These are phyloP conservation scores for Flaveria bidentis DNA, from an alignment of 129 eudicot genomes.

Conservation along the genomic window DNA sequence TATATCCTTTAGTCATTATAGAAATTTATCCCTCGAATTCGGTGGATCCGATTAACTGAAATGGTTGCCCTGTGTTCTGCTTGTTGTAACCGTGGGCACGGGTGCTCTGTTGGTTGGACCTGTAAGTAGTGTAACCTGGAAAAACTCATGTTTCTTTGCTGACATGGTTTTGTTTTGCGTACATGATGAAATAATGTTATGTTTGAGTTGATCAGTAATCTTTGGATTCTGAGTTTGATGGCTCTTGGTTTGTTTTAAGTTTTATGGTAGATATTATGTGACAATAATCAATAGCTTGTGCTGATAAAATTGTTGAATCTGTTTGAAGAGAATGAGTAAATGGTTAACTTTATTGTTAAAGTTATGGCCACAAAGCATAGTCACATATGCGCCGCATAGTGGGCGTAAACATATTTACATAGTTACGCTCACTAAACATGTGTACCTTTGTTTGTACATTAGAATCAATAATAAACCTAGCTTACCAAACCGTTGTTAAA, in stretches of 20 bases:
- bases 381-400: too few relatives aligned
- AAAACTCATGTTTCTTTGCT: neutral
- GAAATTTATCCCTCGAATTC: slow-evolving; percentile 15
- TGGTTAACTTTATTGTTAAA: neutral
- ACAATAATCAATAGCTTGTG: neutral
- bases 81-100: neutral
- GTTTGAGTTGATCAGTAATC: neutral
- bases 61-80: neutral
- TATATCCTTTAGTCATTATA: slow-evolving; percentile 31
- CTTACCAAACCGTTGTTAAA: too few relatives aligned
- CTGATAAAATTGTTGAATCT: neutral
- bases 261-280: neutral
- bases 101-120: neutral
- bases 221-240: neutral
- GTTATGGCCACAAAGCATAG: too few relatives aligned
- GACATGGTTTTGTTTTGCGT: neutral
- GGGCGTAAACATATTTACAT: too few relatives aligned
- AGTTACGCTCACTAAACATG: too few relatives aligned
- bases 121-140: neutral
- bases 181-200: slow-evolving; percentile 14
- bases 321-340: too few relatives aligned
- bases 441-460: too few relatives aligned
- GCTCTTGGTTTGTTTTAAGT: neutral
- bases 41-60: neutral
- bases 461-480: too few relatives aligned